phyloP scores from a whole-genome alignment of 2,329 filamentous ascomycete species.

The Albifimbria verrucaria region DNA sequence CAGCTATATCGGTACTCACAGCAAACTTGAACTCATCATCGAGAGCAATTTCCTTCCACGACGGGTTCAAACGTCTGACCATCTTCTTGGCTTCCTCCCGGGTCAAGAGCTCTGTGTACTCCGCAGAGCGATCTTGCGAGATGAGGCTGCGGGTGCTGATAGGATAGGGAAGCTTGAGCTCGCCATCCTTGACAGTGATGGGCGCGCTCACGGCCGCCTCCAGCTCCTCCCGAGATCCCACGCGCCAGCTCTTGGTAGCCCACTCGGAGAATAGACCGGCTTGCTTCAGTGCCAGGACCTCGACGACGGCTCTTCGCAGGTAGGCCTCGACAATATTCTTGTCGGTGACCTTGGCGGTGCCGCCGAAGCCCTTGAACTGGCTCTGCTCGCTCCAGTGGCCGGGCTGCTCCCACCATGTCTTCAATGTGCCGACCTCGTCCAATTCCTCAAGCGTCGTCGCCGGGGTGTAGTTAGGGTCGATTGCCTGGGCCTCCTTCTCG shows the following conservation, averaged over 20 bases:
- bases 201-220: constrained; percentile 31
- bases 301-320: constrained; percentile 48
- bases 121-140: constrained; percentile 15
- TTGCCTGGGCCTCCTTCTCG: constrained; percentile 25
- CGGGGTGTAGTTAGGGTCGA: constrained; percentile 41
- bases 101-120: constrained; percentile 18
- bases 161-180: too few relatives aligned
- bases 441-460: constrained; percentile 43
- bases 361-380: constrained; percentile 42
- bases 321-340: constrained; percentile 43
- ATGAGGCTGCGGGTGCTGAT: constrained; percentile 37
- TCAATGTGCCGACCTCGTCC: constrained; percentile 43
- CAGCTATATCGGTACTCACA: constrained; percentile 47
- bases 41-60: constrained; percentile 59
- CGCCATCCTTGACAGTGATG: constrained; percentile 38
- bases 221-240: constrained; percentile 29
- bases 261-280: constrained; percentile 24
- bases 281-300: constrained; percentile 43
- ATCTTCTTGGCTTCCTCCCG: constrained; percentile 39
- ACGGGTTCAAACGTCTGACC: constrained; percentile 44
- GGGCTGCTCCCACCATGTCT: constrained; percentile 52
- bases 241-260: constrained; percentile 29
- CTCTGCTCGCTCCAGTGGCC: constrained; percentile 48
- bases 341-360: constrained; percentile 37
- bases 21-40: constrained; percentile 67